Conservation (phyloP, 192 early-diverging fungal species). For the Coemansia reversa region DNA sequence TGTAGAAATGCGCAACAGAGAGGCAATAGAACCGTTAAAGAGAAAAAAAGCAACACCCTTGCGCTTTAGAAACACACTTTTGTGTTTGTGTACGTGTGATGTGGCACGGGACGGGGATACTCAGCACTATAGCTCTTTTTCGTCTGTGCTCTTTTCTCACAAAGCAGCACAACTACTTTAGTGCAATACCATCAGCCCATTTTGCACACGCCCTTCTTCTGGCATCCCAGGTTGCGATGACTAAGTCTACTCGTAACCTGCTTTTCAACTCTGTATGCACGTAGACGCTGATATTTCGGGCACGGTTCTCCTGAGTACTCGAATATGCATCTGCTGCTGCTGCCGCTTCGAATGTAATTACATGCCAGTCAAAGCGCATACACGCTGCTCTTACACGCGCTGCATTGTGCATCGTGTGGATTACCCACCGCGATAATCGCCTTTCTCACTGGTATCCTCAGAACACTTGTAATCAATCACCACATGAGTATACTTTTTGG, state of each 20-base stretch:
- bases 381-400: neutral
- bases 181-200: neutral
- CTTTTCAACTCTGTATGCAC: neutral
- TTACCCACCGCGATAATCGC: neutral
- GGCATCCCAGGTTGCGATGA: neutral
- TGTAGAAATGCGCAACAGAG: neutral
- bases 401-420: neutral
- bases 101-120: neutral
- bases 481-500: neutral
- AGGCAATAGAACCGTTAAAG: neutral
- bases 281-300: neutral
- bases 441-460: neutral
- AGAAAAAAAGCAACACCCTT: neutral
- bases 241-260: too few relatives aligned
- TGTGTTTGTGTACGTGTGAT: neutral
- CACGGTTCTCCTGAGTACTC: neutral
- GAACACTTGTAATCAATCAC: constrained; percentile 1
- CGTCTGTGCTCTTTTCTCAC: neutral
- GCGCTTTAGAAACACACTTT: neutral
- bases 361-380: neutral
- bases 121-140: neutral
- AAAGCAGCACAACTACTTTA: neutral
- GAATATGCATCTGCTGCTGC: neutral
- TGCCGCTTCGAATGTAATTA: neutral
- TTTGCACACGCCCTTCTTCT: neutral